phyloP scores from a whole-genome alignment of 2,329 filamentous ascomycete genomes.

The Phymatotrichopsis omnivora region DNA sequence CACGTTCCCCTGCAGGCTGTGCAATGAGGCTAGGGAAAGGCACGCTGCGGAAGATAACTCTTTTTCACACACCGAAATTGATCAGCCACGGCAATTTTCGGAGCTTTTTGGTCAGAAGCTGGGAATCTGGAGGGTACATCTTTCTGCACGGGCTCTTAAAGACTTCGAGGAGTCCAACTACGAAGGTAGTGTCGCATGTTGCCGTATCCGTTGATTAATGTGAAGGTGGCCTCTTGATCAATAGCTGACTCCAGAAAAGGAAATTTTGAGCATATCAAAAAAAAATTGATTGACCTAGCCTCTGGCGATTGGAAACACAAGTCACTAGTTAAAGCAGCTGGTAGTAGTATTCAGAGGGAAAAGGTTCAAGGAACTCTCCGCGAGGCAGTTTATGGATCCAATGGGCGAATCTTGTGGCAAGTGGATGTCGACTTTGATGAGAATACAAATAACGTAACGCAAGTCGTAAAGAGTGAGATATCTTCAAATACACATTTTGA shows the following conservation, averaged over 20 bases:
- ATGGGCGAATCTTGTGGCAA: conserved; percentile 26
- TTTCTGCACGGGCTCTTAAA: conserved; percentile 19
- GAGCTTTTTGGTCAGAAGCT: conserved; percentile 15
- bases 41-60: background rate
- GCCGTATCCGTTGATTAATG: background rate
- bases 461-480: conserved; percentile 20
- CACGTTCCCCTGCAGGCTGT: conserved; percentile 21
- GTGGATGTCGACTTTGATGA: conserved; percentile 21
- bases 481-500: background rate
- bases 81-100: conserved; percentile 6
- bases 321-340: conserved; percentile 4
- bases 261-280: conserved; percentile 15
- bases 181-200: conserved; percentile 8
- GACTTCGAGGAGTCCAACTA: conserved; percentile 12
- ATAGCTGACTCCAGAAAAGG: background rate
- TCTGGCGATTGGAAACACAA: conserved; percentile 21
- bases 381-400: conserved; percentile 19
- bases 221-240: background rate
- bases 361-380: conserved; percentile 15
- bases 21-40: conserved; percentile 2
- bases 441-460: conserved; percentile 9
- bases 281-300: conserved; percentile 14
- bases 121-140: conserved; percentile 22
- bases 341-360: background rate
- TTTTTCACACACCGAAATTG: background rate